Percentiles rank a stretch among this genome's conserved stretches.
Evolutionary conservation across 169 alveolate species (phyloP).

Genomic region (Eimeria falciformis): DNA sequence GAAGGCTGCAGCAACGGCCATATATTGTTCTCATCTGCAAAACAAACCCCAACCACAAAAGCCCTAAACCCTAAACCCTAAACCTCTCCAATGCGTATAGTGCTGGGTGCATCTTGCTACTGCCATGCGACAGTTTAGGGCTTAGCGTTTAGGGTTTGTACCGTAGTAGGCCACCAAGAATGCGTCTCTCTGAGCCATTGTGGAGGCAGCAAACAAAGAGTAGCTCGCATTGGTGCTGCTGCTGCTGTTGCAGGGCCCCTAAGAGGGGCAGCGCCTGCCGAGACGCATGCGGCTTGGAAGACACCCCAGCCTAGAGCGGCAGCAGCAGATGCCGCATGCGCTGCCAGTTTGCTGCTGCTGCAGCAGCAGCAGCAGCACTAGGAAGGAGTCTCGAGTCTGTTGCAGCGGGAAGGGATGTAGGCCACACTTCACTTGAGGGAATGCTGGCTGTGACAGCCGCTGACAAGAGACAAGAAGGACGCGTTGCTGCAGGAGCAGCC

Average conservation of each 20-base stretch:
- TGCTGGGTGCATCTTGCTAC: too few species aligned
- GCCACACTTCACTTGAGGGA: too few species aligned
- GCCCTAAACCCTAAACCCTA: conserved; percentile 51
- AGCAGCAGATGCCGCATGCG: conserved; percentile 27
- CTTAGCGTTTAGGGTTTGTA: neutral
- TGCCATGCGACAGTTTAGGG: too few species aligned
- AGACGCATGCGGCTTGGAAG: conserved; percentile 7
- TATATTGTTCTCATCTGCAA: conserved; percentile 54
- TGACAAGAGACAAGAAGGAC: too few species aligned
- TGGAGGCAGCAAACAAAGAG: conserved; percentile 36
- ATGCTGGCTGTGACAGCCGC: too few species aligned
- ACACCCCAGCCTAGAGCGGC: neutral
- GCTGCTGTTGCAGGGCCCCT: conserved; percentile 45
- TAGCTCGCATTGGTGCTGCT: conserved; percentile 14
- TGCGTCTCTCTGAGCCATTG: conserved; percentile 52
- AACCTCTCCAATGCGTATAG: conserved; percentile 9
- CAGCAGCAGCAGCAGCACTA: conserved; percentile 26
- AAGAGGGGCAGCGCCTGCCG: conserved; percentile 27
- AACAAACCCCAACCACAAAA: neutral
- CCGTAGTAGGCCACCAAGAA: conserved; percentile 31
- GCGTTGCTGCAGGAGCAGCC: conserved; percentile 38
- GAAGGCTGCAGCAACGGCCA: conserved; percentile 51
- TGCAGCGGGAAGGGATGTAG: too few species aligned
- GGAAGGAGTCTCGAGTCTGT: neutral
- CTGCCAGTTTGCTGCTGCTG: neutral